Base-by-base conservation (phyloP, 495 filamentous ascomycete genomes). In the Daldinia vernicosa region DNA sequence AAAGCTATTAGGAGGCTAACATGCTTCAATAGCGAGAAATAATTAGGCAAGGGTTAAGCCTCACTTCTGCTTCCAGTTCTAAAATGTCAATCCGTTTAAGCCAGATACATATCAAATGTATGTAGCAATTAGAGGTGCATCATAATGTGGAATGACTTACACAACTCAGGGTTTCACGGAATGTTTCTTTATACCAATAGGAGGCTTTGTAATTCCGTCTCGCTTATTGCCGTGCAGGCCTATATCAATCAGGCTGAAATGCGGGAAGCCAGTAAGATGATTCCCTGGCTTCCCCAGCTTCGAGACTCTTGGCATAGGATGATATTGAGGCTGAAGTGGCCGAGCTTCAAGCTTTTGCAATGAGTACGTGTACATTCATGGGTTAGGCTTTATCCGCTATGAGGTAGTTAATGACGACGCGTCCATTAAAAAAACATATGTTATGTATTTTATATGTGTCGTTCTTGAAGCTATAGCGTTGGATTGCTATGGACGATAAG, bases 271-370 rank as follows among this genome's bases (percentile, higher is more conserved):
- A 69, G 57, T 69, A 61, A 69, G 24, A n/a, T 69, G 56, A 6
- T 57, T 53, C 51, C 62, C 51, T 30, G 43, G 56, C 33, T 73
- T 69, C 66, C 66, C 70, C 61, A 73, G 61, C 61, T 73, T 73
- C 66, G 62, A 66, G 66, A 66, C 53, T 66, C 70, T 73, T 73
- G 70, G 70, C 70, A 66, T 33, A 26, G 61, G 61, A 63, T 19
- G 57, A 73, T 63, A 73, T 73, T 73, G 70, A 73, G 66, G 70
- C 70, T 73, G 70, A 66, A 66, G 58, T 73, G 66, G 52, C 45
- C 61, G 33, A 66, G 40, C 57, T 61, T 58, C 65, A 69, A 66
- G 59, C 66, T 66, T 66, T 50, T 14, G 12, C 35, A 56, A 26
- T 47, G 60, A n/a, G 43, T 58, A 45, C 24, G 63, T 43, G 54